Conservation (phyloP, 768 basidiomycete genomes). For the Macrocybe gigantea region DNA sequence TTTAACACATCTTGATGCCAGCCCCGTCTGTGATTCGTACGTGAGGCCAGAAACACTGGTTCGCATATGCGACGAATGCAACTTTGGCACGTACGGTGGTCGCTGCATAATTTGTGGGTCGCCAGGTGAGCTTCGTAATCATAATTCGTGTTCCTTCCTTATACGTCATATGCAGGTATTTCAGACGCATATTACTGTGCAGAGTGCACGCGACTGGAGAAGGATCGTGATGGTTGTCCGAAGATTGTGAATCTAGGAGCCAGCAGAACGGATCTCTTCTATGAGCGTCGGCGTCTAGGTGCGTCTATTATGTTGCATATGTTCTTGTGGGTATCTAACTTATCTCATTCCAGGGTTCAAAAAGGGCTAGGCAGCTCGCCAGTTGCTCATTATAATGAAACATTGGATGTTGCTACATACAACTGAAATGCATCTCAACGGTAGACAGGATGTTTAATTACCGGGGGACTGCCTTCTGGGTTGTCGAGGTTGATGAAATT, state of each 20-base stretch:
- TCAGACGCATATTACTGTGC: slow-evolving; percentile 99
- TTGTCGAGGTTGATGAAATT: slow-evolving; percentile 53
- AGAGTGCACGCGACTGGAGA: slow-evolving; percentile 94
- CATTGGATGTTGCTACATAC: slow-evolving; percentile 2
- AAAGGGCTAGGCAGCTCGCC: slow-evolving; percentile 38
- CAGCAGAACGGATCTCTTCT: slow-evolving; percentile 88
- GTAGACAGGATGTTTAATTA: slow-evolving; percentile 63
- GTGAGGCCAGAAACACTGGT: slow-evolving; percentile 98
- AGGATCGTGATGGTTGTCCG: slow-evolving; percentile 96
- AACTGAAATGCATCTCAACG: slow-evolving; percentile 15
- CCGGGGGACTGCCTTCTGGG: slow-evolving; percentile 44
- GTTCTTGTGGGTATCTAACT: background rate
- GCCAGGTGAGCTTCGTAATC: slow-evolving; percentile 54
- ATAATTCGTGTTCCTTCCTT: background rate
- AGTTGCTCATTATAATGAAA: background rate
- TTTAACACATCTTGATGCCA: slow-evolving; percentile 21
- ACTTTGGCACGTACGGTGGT: slow-evolving; percentile 97
- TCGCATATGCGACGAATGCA: slow-evolving; percentile 98
- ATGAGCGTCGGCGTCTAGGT: slow-evolving; percentile 84
- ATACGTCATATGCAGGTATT: slow-evolving; percentile 54
- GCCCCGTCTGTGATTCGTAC: slow-evolving; percentile 98
- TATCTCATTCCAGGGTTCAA: slow-evolving; percentile 52
- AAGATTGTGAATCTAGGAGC: slow-evolving; percentile 98
- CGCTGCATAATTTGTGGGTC: slow-evolving; percentile 97
- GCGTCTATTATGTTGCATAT: slow-evolving; percentile 12